These are phyloP conservation scores for Rhododendron kiyosumense DNA, from an alignment of 148 eudicot genomes.

Conservation along the genomic window DNA sequence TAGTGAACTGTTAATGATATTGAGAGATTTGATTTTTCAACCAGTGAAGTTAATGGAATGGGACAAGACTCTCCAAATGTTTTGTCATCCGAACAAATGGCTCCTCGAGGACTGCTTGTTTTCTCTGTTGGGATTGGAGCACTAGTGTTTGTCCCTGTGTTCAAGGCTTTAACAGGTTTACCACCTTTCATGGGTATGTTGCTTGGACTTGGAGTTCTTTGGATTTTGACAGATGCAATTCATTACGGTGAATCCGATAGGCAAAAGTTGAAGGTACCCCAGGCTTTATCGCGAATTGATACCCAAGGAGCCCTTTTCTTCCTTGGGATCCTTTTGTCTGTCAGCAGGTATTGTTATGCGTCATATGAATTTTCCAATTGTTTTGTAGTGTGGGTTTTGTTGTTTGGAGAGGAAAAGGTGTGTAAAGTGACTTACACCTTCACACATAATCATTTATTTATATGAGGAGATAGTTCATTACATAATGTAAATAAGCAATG, in stretches of 20 bases:
- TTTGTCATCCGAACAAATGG: conserved; percentile 90
- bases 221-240: conserved; percentile 98
- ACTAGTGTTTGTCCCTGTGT: conserved; percentile 82
- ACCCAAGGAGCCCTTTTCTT: conserved; percentile 98
- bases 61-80: conserved; percentile 47
- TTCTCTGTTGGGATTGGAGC: conserved; percentile 84
- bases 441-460: too few relatives aligned
- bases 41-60: conserved; percentile 83
- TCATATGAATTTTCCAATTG: background rate
- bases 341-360: conserved; percentile 62
- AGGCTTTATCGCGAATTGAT: conserved; percentile 93
- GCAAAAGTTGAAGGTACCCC: conserved; percentile 89
- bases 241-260: conserved; percentile 94
- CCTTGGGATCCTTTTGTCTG: conserved; percentile 91
- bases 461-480: too few relatives aligned
- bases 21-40: conserved; percentile 12
- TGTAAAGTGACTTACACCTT: too few relatives aligned
- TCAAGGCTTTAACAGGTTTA: conserved; percentile 83
- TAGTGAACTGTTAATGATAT: conserved; percentile 1
- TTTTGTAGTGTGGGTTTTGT: background rate
- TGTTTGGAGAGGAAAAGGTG: too few relatives aligned
- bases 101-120: conserved; percentile 93
- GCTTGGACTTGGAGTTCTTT: conserved; percentile 93
- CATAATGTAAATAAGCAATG: too few relatives aligned
- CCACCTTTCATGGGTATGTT: conserved; percentile 98